Evolutionary conservation across 2,329 filamentous ascomycete species (phyloP), one percentile per base, ranked within the genome.

Genomic region (Pseudogymnoascus sp.): DNA sequence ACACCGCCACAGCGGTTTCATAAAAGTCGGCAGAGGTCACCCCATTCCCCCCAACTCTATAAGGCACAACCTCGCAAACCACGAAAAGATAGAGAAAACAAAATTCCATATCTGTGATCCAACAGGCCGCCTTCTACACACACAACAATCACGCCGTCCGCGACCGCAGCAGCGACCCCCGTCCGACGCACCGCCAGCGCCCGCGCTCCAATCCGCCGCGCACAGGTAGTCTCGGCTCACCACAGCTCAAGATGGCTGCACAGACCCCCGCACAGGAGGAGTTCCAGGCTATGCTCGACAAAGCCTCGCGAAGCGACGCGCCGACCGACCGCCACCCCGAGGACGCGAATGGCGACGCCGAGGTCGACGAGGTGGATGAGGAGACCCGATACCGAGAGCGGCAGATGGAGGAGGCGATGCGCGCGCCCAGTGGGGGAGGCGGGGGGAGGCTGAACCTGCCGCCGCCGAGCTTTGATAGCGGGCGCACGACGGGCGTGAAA

Each of bases 401-500:
- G 11, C 80, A 83, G 71, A 83, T 88, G 73, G 82, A 87, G 74
- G 81, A 82, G 69, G 83, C 81, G 70, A 88, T 88, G 84, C 80
- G 87, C 70, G 86, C 86, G 74, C 82, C 86, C 62, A 57, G 47
- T 88, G 73, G 82, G 87, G 74, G 81, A 81, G 69, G 83, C 81
- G 70, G 87, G 88, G 84, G 80, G 86, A 71, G 86, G 86, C 74
- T 82, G 86, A 62, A 81, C 71, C 83, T 89, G 65, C 85, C 85
- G 13, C 85, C 84, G 9, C 78, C 79, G 11, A 82, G 80, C 63
- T 87, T 88, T 71, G 84, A 90, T 74, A 84, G 79, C 62, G 87
- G 88, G 64, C 83, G 85, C 68, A 87, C 89, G 69, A 93, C 90
- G 2, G 90, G 90, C 57, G 90, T 92, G 69, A 93, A 93, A 79